Evolutionary conservation across 139 green algal genomes (phyloP).

Genomic region (Mesotaenium endlicherianum): DNA sequence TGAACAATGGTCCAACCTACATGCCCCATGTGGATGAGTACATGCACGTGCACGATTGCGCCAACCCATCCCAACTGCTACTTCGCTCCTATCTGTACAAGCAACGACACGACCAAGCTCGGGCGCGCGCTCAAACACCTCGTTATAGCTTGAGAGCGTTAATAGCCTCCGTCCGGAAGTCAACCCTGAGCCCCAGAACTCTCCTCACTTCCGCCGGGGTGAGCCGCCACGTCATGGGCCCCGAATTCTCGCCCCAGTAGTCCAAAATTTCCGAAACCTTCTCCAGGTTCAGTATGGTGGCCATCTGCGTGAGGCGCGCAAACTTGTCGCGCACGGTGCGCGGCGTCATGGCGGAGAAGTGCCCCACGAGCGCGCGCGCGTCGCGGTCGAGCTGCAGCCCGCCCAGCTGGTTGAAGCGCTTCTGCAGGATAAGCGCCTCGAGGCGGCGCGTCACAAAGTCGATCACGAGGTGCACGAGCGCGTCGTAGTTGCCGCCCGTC

Average conservation of each 20-base stretch:
- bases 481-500: constrained; percentile 69
- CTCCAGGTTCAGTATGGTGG: constrained; percentile 84
- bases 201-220: constrained; percentile 70
- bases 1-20: no score
- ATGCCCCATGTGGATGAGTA: no score
- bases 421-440: constrained; percentile 76
- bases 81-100: no score
- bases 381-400: constrained; percentile 89
- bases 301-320: constrained; percentile 81
- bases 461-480: constrained; percentile 68
- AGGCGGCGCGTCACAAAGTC: constrained; percentile 72
- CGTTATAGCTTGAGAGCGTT: constrained; percentile 58
- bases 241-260: constrained; percentile 72
- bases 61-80: no score
- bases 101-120: no score
- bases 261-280: constrained; percentile 77
- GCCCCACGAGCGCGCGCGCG: constrained; percentile 67
- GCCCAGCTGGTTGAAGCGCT: constrained; percentile 91
- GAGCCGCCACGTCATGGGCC: constrained; percentile 80
- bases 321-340: constrained; percentile 90
- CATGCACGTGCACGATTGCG: no score
- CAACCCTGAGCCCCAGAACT: constrained; percentile 68
- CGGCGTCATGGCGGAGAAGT: constrained; percentile 69
- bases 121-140: background rate
- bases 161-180: constrained; percentile 72